Evolutionary conservation across 2,329 filamentous ascomycete genomes (phyloP), one percentile per base, ranked within the genome.

Genomic region (Cytospora mali): DNA sequence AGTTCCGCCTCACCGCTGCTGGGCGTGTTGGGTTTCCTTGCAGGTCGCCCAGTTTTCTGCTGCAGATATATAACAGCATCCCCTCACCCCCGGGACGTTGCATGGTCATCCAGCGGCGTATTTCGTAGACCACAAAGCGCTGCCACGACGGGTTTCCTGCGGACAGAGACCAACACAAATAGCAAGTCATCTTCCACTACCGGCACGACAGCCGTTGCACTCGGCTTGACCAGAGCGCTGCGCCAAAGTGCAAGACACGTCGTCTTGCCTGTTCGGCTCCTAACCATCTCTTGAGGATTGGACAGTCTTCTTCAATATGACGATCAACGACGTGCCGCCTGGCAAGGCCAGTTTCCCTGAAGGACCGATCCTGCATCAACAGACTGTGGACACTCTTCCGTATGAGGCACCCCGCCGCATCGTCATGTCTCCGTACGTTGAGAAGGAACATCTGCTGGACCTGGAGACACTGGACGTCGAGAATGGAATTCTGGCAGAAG

Each of bases 351-450:
- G 6, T 28, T 11, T 64, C 33, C 18, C 46, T 21, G 62, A 29
- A 23, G 48, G 51, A 28, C 13, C 50, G 10, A 35, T 29, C 9
- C 16, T n/a, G 58, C 48, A 61, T 28, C 31, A 62, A 33, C 23
- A 55, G 25, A 10, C 58, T 31, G 42, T 14, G 18, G 49, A 54
- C 46, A 46, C 55, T 55, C 51, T 33, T 18, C 56, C 54, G 56
- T 18, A 64, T 49, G 49, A 64, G 11, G 11, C 14, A 14, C 66
- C 69, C 29, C 69, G 74, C 65, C 77, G 74, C 69, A 76, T 95
- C 51, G 79, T 90, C 48, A 83, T 88, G 66, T 96, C 93, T 0
- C 92, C 92, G 0, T 96, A 97, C 73, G 85, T 86, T 11, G 85
- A 88, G 49, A 74, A 79, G 29, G 79, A 83, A 3, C 92, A 96